These are phyloP conservation scores for Boletus eberwhitei DNA, from an alignment of 768 basidiomycete genomes.

Conservation along the genomic window DNA sequence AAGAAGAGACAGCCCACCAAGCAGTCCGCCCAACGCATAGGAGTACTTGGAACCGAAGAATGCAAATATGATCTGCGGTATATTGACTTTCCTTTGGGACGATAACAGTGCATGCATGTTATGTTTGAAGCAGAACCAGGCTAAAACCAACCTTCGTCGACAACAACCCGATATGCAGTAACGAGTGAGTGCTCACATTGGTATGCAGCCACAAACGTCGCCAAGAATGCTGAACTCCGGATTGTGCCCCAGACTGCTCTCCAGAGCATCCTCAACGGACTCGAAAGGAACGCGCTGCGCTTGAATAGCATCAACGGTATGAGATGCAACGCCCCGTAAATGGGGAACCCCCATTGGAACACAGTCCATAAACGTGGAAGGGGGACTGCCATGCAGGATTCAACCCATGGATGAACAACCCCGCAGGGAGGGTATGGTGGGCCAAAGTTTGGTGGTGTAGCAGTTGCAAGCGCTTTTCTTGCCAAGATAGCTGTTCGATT, in stretches of 20 bases:
- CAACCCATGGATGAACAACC: conserved; percentile 72
- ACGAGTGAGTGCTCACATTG: conserved; percentile 53
- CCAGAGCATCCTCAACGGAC: conserved; percentile 64
- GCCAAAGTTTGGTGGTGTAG: conserved; percentile 42
- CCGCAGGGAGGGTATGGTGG: conserved; percentile 58
- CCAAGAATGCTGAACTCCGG: conserved; percentile 85
- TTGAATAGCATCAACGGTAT: conserved; percentile 86
- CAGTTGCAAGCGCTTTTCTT: conserved; percentile 37
- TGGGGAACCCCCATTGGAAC: conserved; percentile 77
- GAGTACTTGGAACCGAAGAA: conserved; percentile 64
- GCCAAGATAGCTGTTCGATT: conserved; percentile 50
- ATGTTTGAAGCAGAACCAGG: conserved; percentile 64
- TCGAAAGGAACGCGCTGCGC: conserved; percentile 56
- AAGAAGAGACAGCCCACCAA: conserved; percentile 74
- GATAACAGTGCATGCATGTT: conserved; percentile 50
- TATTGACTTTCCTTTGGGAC: conserved; percentile 31
- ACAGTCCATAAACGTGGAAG: conserved; percentile 69
- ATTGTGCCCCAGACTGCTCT: conserved; percentile 68
- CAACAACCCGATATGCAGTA: not conserved
- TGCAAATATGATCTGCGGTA: conserved; percentile 49
- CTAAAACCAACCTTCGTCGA: conserved; percentile 31
- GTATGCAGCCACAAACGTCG: conserved; percentile 75
- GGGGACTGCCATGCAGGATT: conserved; percentile 47
- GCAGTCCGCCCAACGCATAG: conserved; percentile 72
- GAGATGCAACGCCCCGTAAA: conserved; percentile 88